Conservation (phyloP, 106 monocot species). For the Dactylorhiza incarnata region DNA sequence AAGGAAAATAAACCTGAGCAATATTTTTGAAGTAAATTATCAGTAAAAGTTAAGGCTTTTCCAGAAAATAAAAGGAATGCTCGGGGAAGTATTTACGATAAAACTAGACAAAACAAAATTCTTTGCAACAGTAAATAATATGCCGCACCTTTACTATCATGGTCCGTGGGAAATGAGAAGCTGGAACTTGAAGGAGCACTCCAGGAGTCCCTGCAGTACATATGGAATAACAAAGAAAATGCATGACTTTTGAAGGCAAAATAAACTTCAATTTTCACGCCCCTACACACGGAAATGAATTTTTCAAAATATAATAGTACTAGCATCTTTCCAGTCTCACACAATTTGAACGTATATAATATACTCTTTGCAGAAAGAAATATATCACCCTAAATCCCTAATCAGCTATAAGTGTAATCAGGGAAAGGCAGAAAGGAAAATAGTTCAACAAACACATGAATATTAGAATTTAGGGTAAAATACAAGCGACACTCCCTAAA, state of each 20-base stretch:
- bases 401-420: not conserved
- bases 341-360: not conserved
- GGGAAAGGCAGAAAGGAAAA: not conserved
- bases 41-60: not conserved
- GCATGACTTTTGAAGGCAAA: not conserved
- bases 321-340: not conserved
- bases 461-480: not conserved
- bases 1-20: not conserved
- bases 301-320: not conserved
- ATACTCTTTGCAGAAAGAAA: not conserved
- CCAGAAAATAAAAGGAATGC: not conserved
- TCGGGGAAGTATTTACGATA: not conserved
- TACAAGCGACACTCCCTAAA: too few relatives aligned
- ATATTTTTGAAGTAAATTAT: not conserved
- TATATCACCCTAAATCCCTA: not conserved
- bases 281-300: not conserved
- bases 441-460: not conserved
- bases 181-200: constrained; percentile 1
- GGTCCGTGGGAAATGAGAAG: not conserved
- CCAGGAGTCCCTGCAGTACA: constrained; percentile 8
- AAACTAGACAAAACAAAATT: not conserved
- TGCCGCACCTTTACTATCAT: not conserved
- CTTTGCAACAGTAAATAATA: not conserved
- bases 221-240: not conserved
- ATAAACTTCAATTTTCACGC: not conserved